phyloP scores from a whole-genome alignment of 192 early-diverging fungal species.

The Coemansia sp. region DNA sequence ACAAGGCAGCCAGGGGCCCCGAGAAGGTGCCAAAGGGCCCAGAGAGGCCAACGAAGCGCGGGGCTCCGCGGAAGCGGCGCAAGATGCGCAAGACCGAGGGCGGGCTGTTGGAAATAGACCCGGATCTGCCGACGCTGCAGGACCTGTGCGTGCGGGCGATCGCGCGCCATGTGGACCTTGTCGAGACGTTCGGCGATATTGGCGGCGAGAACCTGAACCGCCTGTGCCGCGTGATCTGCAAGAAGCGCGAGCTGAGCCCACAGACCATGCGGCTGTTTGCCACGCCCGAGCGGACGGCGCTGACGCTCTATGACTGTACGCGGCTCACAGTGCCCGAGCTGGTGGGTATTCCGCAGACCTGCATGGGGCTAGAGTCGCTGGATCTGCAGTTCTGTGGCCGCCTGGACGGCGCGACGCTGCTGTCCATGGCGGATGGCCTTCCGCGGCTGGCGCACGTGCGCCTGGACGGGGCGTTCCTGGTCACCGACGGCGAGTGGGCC shows the following conservation, averaged over 20 bases:
- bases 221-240: constrained; percentile 72
- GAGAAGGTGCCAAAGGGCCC: too few relatives aligned
- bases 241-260: constrained; percentile 62
- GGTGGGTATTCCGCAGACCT: constrained; percentile 56
- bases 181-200: constrained; percentile 83
- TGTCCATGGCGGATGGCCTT: constrained; percentile 36
- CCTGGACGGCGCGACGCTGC: constrained; percentile 50
- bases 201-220: constrained; percentile 58
- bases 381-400: constrained; percentile 71
- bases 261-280: constrained; percentile 67
- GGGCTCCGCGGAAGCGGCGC: constrained; percentile 1
- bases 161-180: constrained; percentile 69
- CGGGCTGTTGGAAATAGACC: constrained; percentile 49
- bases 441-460: constrained; percentile 50
- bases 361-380: constrained; percentile 55
- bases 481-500: constrained; percentile 55
- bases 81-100: constrained; percentile 38
- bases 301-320: constrained; percentile 78
- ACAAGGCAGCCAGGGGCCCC: constrained; percentile 9
- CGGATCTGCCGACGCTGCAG: constrained; percentile 54
- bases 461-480: constrained; percentile 67
- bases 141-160: constrained; percentile 65
- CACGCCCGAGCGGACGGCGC: constrained; percentile 49
- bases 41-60: constrained; percentile 13
- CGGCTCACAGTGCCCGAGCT: constrained; percentile 53